Base-by-base conservation (phyloP, 1,139 yeast species). In the Zygosaccharomyces sapae region DNA sequence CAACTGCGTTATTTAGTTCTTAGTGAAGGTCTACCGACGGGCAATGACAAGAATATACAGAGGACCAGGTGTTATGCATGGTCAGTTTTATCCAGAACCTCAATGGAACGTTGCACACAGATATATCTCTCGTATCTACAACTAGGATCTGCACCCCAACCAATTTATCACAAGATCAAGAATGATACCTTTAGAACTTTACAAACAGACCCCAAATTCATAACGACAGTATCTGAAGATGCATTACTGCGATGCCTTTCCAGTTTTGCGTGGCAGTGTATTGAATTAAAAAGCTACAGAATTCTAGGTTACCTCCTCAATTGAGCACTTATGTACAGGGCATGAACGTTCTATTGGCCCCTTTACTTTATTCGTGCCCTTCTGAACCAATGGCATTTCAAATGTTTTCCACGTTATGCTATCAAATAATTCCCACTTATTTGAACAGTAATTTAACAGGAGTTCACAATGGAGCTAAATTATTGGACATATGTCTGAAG, bases 351-450 rank as follows among this genome's bases (percentile, higher is more conserved):
- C 66, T 89, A 31, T 76, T 86, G 33, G 97, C 96, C 0, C 97
- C 97, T 0, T 79, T 89, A 49, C 76, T 89, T 18, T 89, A 80
- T 63, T 76, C 85, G 1, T 77, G 86, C 56, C 81, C 83, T 46
- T 79, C 89, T 37, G 97, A 89, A 62, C 90, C 96, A 0, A 89
- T 88, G 67, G 95, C 96, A 1, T 89, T 80, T 63, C 79, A 86
- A 8, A 57, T 90, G 29, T 79, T 87, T 52, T 55, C 62, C 5
- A 59, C 58, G 0, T 41, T 65, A 12, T 65, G 68, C 51, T 54
- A 57, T 30, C 52, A 55, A 8, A 81, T 81, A 50, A 83, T 92
- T 42, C 96, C 96, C 1, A 70, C 86, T 41, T 89, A 89, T 59
- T 78, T 88, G 20, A 79, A 83, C 3, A 89, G 92, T 1, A 85